phyloP scores from a whole-genome alignment of 2,329 filamentous ascomycete species.

The Colletotrichum brevisporum region DNA sequence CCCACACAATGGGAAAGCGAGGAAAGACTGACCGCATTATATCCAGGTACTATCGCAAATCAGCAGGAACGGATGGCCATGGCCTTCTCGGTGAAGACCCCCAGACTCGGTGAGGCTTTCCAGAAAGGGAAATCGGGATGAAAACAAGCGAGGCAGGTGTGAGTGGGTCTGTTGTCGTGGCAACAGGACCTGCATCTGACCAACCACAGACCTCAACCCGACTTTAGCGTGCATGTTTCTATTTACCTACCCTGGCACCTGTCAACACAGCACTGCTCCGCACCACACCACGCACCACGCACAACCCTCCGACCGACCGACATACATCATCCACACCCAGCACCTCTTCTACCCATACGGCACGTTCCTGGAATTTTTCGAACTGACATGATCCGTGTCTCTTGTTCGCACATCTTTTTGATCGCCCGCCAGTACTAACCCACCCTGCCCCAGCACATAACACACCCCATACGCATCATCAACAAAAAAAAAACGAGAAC shows the following conservation, averaged over 20 bases:
- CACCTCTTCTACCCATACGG: background rate
- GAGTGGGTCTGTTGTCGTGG: constrained; percentile 21
- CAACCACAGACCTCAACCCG: constrained; percentile 27
- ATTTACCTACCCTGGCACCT: constrained; percentile 37
- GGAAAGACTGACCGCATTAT: background rate
- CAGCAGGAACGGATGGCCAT: constrained; percentile 1
- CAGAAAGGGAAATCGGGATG: background rate
- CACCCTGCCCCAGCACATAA: background rate
- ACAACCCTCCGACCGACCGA: constrained; percentile 8
- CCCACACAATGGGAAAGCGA: background rate
- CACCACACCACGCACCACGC: background rate
- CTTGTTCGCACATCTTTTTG: background rate
- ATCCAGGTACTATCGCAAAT: background rate
- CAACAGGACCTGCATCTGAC: background rate
- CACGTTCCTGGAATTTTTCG: constrained; percentile 2
- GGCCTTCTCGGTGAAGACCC: constrained; percentile 3
- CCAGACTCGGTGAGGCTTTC: constrained; percentile 15
- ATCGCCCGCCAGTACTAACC: background rate
- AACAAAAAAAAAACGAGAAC: too few species aligned
- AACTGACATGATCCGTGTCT: background rate
- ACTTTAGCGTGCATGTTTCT: constrained; percentile 36
- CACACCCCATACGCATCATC: background rate
- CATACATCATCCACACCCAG: constrained; percentile 17
- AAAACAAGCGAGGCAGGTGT: constrained; percentile 7
- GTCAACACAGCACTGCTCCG: constrained; percentile 24